Evolutionary conservation across 2,329 filamentous ascomycete genomes (phyloP), one percentile per base, ranked within the genome.

Genomic region (Aspergillus ruber): DNA sequence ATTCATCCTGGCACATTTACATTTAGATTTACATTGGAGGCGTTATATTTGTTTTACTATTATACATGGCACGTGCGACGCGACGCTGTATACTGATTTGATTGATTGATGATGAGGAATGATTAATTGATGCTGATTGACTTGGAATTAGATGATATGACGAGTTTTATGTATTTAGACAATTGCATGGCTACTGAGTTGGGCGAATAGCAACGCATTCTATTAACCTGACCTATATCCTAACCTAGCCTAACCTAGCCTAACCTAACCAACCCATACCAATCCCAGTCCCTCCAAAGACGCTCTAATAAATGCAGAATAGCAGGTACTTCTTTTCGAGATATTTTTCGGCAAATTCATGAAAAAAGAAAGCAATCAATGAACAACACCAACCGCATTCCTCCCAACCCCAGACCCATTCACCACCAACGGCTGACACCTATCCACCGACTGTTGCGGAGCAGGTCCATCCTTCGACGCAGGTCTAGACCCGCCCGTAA

Each of bases 321-420:
- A 29, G 2, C 8, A 29, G 12, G 12, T 3, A 29, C 12, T 29
- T 29, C 25, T 29, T 29, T 29, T 29, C 25, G 4, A 12, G 21
- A 21, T 29, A n/a, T 27, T 12, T 5, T 29, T 29, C 10, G 10
- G 10, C 23, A 15, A 42, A 2, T 8, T 17, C 20, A 29, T 9
- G n/a, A 8, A 13, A 5, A 15, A 9, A 42, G 3, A 23, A 8
- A 27, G 23, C n/a, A 21, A 42, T 27, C 23, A 32, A 13, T 7
- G 21, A 33, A 41, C 4, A 20, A 20, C 27, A 44, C 50, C 47
- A 59, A 56, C 41, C 6, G 52, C 52, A 18, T 54, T 56, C 27
- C 49, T 46, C 17, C 61, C 57, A 18, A 56, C 46, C 10, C 57
- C 57, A 17, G 64, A 67, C 17, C 64, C 64, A 47, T 67, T 67